Conservation (phyloP, 2,329 filamentous ascomycete species). For the Claviceps sp. region DNA sequence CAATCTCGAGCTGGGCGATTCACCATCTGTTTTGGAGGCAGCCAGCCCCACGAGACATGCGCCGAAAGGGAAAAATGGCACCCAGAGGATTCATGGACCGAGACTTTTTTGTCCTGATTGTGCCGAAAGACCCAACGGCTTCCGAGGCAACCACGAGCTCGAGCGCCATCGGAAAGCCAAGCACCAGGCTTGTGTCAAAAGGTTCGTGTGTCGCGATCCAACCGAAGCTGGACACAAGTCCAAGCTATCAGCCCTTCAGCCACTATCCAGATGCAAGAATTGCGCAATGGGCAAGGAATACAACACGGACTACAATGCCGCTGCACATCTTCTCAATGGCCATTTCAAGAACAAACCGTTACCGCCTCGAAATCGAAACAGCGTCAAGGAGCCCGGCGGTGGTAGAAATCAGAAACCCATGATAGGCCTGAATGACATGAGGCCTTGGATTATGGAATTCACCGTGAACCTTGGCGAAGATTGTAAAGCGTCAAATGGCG, state of each 20-base stretch:
- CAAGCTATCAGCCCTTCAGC: constrained; percentile 40
- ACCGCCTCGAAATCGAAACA: constrained; percentile 26
- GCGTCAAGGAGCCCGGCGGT: constrained; percentile 18
- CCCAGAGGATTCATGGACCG: constrained; percentile 38
- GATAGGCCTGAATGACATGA: constrained; percentile 42
- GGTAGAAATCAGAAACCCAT: constrained; percentile 43
- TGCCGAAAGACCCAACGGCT: constrained; percentile 60
- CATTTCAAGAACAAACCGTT: constrained; percentile 62
- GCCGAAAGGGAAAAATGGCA: constrained; percentile 31
- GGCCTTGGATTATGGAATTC: constrained; percentile 42
- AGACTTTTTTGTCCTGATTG: constrained; percentile 62
- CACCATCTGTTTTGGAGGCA: neutral
- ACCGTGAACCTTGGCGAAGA: no score
- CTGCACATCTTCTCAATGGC: constrained; percentile 73
- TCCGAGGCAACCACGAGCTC: constrained; percentile 76
- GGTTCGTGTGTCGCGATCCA: constrained; percentile 47
- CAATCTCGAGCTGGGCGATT: constrained; percentile 29
- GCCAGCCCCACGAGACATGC: constrained; percentile 13
- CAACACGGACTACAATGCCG: constrained; percentile 87
- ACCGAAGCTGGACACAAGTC: constrained; percentile 22
- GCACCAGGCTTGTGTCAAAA: constrained; percentile 45
- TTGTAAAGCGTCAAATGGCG: no score
- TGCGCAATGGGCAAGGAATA: constrained; percentile 70
- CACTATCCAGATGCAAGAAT: constrained; percentile 71
- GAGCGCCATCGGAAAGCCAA: constrained; percentile 52